Conservation (phyloP, 2,329 filamentous ascomycete genomes). For the Clarireedia hainanense region DNA sequence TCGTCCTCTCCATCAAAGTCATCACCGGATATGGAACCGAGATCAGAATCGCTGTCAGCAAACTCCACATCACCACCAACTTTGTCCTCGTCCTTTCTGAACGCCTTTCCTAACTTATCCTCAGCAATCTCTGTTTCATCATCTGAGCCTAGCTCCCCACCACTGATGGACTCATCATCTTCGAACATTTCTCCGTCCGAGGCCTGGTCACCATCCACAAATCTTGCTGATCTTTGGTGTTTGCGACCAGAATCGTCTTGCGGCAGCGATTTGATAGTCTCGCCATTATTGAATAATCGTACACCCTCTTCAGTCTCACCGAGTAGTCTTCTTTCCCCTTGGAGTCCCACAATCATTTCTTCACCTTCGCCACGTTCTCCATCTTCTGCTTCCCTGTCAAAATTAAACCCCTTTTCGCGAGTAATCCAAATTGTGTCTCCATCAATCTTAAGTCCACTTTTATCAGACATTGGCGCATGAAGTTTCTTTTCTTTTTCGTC, state of each 20-base stretch:
- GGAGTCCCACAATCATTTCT: constrained; percentile 84
- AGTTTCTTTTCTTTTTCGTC: constrained; percentile 96
- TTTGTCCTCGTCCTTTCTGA: constrained; percentile 45
- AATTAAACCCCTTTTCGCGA: constrained; percentile 64
- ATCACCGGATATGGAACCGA: constrained; percentile 71
- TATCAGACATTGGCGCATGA: constrained; percentile 97
- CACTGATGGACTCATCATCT: constrained; percentile 33
- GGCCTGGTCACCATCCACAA: constrained; percentile 52
- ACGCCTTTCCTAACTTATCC: constrained; percentile 52
- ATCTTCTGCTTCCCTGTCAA: constrained; percentile 56
- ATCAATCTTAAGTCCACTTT: constrained; percentile 90
- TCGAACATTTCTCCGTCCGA: constrained; percentile 51
- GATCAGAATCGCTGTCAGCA: constrained; percentile 93
- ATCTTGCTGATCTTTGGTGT: constrained; percentile 47
- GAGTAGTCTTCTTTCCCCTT: constrained; percentile 72
- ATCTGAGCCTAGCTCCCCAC: constrained; percentile 35
- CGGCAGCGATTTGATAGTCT: constrained; percentile 52
- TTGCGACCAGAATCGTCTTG: constrained; percentile 56
- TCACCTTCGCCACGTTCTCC: constrained; percentile 85
- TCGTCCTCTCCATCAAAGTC: constrained; percentile 39
- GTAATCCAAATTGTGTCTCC: constrained; percentile 93
- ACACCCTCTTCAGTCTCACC: constrained; percentile 78
- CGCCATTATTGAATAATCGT: constrained; percentile 74
- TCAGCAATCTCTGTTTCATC: constrained; percentile 51
- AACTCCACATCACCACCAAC: constrained; percentile 72